These are phyloP conservation scores for Mortierella sp. DNA, from an alignment of 371 early-diverging fungal species.

Conservation along the genomic window DNA sequence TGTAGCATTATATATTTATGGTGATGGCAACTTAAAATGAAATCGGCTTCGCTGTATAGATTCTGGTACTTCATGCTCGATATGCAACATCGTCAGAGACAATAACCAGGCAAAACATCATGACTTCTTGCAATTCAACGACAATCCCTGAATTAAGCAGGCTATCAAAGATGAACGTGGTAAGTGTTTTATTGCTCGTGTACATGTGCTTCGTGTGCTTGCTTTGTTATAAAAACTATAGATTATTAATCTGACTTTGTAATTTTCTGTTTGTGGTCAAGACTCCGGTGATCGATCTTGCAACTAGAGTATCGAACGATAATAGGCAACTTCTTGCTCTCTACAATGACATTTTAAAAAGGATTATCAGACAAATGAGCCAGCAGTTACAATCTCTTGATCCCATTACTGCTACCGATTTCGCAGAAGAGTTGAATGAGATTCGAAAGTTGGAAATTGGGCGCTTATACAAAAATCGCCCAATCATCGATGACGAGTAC, in stretches of 20 bases:
- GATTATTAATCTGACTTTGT: not conserved
- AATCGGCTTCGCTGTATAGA: not conserved
- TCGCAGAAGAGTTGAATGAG: not conserved
- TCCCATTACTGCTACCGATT: not conserved
- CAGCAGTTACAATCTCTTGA: not conserved
- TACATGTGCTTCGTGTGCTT: too few species aligned
- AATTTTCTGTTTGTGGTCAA: not conserved
- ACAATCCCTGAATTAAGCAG: constrained; percentile 16
- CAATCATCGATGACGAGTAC: not conserved
- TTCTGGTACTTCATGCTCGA: not conserved
- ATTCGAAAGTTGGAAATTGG: not conserved
- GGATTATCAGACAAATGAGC: constrained; percentile 1
- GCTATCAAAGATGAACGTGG: constrained; percentile 6
- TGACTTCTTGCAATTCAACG: not conserved
- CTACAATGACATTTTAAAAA: constrained; percentile 11
- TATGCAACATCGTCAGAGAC: not conserved
- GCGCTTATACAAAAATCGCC: not conserved
- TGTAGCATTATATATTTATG: not conserved
- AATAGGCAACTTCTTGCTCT: not conserved
- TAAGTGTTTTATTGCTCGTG: not conserved
- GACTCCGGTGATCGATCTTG: constrained; percentile 20
- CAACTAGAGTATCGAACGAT: constrained; percentile 10
- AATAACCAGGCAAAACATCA: not conserved
- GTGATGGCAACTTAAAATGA: not conserved
- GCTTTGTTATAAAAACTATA: not conserved